phyloP scores from a whole-genome alignment of 2,329 filamentous ascomycete genomes.

The Arthrobotrys sphaeroides region DNA sequence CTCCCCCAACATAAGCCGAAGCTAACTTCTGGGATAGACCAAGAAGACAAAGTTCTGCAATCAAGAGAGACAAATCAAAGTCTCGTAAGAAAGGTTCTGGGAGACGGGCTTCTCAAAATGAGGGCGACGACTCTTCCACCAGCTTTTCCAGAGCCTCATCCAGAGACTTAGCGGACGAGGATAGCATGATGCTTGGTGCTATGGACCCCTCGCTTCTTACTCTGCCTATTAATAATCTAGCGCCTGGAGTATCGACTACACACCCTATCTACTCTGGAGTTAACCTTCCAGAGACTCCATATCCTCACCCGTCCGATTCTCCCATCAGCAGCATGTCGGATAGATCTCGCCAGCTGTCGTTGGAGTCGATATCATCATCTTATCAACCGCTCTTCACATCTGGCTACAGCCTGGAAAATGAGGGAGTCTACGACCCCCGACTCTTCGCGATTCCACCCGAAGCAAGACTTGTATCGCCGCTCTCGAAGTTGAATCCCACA shows the following conservation, averaged over 20 bases:
- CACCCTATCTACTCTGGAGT: constrained; percentile 20
- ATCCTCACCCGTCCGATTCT: constrained; percentile 36
- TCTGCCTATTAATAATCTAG: constrained; percentile 24
- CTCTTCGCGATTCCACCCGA: constrained; percentile 16
- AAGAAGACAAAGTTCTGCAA: constrained; percentile 50
- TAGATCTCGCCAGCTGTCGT: constrained; percentile 40
- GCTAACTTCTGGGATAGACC: constrained; percentile 34
- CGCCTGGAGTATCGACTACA: constrained; percentile 25
- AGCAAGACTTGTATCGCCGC: constrained; percentile 32
- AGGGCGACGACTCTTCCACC: constrained; percentile 44
- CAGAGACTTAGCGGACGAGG: constrained; percentile 38
- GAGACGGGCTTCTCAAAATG: constrained; percentile 39
- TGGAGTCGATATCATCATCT: constrained; percentile 45
- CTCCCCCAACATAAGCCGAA: constrained; percentile 21
- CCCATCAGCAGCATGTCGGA: constrained; percentile 45
- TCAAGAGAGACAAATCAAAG: constrained; percentile 51
- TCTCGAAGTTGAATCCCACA: constrained; percentile 46
- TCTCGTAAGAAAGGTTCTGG: constrained; percentile 47
- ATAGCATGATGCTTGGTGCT: constrained; percentile 31
- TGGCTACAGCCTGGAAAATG: constrained; percentile 45
- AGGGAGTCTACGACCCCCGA: constrained; percentile 36
- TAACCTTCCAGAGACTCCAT: constrained; percentile 11
- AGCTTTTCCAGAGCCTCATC: constrained; percentile 51
- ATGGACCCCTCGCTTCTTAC: constrained; percentile 45
- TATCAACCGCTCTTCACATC: constrained; percentile 46